Conservation (phyloP, 306 rosid species). For the Mimosa bimucronata region DNA sequence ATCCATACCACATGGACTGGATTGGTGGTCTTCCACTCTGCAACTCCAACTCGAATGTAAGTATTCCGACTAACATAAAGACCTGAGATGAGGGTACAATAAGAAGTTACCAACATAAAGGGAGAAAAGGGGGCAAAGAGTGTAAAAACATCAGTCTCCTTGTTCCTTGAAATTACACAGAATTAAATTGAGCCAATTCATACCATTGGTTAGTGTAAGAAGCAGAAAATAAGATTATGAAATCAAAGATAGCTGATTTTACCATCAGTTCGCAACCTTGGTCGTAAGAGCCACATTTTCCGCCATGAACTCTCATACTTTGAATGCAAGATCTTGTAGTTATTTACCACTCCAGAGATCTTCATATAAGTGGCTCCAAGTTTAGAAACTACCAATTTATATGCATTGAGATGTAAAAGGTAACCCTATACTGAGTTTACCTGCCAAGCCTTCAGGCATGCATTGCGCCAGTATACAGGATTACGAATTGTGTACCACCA, state of each 20-base stretch:
- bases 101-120: constrained; percentile 33
- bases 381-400: constrained; percentile 37
- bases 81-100: constrained; percentile 51
- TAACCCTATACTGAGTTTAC: constrained; percentile 51
- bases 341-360: constrained; percentile 77
- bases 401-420: constrained; percentile 26
- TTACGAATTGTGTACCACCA: constrained; percentile 92
- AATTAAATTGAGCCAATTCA: constrained; percentile 6
- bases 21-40: constrained; percentile 89
- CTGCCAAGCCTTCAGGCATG: constrained; percentile 99
- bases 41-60: constrained; percentile 88
- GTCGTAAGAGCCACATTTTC: constrained; percentile 92
- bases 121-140: background rate
- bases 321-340: constrained; percentile 76
- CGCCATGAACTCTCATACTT: constrained; percentile 86
- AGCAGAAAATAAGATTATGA: constrained; percentile 28
- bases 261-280: constrained; percentile 94
- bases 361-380: constrained; percentile 43
- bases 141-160: background rate
- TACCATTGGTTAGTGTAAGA: constrained; percentile 5
- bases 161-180: constrained; percentile 7
- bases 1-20: constrained; percentile 79
- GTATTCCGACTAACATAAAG: constrained; percentile 96
- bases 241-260: constrained; percentile 29
- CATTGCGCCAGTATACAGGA: constrained; percentile 91